phyloP scores from a whole-genome alignment of 1,284 basidiomycete genomes.

The Cryptococcus jaspeensis region DNA sequence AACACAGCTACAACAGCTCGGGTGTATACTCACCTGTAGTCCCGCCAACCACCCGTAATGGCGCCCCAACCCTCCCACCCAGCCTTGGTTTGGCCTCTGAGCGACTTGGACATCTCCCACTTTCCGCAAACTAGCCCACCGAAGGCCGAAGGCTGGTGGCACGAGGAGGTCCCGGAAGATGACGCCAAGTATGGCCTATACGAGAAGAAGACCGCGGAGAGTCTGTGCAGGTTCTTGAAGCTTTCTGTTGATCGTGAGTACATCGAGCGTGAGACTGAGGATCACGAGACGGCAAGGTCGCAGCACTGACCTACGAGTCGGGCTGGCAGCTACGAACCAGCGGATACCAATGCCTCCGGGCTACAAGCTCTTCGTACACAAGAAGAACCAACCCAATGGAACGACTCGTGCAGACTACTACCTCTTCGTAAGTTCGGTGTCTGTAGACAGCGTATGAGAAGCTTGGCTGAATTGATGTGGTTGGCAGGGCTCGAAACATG shows the following conservation, averaged over 20 bases:
- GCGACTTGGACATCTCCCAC: constrained; percentile 19
- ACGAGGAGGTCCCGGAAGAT: constrained; percentile 12
- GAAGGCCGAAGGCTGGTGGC: constrained; percentile 4
- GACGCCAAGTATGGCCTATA: constrained; percentile 31
- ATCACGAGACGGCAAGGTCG: background rate
- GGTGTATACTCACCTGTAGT: background rate
- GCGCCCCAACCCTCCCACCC: constrained; percentile 11
- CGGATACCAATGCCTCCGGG: constrained; percentile 29
- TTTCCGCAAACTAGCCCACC: constrained; percentile 17
- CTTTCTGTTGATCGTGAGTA: constrained; percentile 14
- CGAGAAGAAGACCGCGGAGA: constrained; percentile 26
- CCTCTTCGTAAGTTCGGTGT: constrained; percentile 26
- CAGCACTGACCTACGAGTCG: background rate
- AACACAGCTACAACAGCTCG: no score
- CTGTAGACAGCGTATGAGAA: no score
- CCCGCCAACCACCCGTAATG: background rate
- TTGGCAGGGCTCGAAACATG: constrained; percentile 26
- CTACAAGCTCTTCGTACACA: constrained; percentile 36
- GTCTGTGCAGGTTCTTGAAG: constrained; percentile 15
- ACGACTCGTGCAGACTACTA: constrained; percentile 33
- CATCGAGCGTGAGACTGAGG: background rate
- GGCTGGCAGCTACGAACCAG: constrained; percentile 13
- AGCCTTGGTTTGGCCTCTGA: constrained; percentile 23
- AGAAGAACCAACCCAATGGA: constrained; percentile 24
- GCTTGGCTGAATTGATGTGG: constrained; percentile 4